Evolutionary conservation across 495 filamentous ascomycete genomes (phyloP).

Genomic region (Aspergillus heteromorphus): DNA sequence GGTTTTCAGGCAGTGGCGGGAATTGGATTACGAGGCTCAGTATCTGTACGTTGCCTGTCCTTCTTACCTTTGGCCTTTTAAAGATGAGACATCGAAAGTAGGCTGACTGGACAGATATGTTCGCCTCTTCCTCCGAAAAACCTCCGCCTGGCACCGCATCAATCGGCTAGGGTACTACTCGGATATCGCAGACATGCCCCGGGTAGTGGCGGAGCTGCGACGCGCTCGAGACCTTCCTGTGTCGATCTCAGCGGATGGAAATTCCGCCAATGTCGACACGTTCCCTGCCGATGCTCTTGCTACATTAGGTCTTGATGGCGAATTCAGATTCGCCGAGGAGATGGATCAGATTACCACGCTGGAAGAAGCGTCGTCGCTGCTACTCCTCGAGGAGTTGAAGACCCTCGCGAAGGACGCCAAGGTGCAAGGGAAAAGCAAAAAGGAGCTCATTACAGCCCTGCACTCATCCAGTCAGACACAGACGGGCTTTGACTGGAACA

Average conservation of each 20-base stretch:
- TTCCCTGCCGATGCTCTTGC: constrained; percentile 23
- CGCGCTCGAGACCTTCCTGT: constrained; percentile 33
- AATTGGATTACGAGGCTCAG: constrained; percentile 77
- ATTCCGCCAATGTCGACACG: constrained; percentile 40
- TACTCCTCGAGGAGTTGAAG: constrained; percentile 84
- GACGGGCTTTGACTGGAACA: constrained; percentile 58
- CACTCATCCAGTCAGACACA: constrained; percentile 68
- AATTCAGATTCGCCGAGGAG: constrained; percentile 74
- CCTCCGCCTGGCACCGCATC: constrained; percentile 88
- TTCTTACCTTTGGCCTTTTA: neutral
- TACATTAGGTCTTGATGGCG: constrained; percentile 40
- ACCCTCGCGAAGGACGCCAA: constrained; percentile 79
- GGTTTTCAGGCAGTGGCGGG: constrained; percentile 72
- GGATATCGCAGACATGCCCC: constrained; percentile 70
- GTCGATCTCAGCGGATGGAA: constrained; percentile 27
- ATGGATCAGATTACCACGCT: constrained; percentile 70
- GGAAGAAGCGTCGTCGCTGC: constrained; percentile 77
- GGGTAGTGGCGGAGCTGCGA: constrained; percentile 57
- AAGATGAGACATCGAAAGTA: neutral
- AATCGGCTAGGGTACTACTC: constrained; percentile 68
- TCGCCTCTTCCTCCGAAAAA: constrained; percentile 89
- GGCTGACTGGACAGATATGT: constrained; percentile 59
- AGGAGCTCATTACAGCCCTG: constrained; percentile 67
- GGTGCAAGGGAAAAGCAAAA: constrained; percentile 84
- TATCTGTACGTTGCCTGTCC: constrained; percentile 62